Evolutionary conservation across 129 eudicot species (phyloP).

Genomic region (Apium graveolens): DNA sequence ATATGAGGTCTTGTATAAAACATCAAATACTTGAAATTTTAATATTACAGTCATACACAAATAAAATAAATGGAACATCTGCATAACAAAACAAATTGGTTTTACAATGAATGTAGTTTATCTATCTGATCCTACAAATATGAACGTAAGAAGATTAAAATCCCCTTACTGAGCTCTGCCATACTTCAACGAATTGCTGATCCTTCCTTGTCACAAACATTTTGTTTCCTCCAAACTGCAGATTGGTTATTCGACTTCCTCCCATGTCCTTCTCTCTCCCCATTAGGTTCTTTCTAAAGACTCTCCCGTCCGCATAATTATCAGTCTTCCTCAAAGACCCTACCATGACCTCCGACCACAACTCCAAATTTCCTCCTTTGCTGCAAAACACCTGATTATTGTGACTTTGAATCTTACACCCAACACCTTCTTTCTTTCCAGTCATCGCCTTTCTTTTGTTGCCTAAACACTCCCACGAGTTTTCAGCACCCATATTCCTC

Average conservation of each 20-base stretch:
- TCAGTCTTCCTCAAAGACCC: conserved; percentile 27
- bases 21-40: not conserved
- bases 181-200: conserved; percentile 81
- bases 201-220: conserved; percentile 89
- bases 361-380: conserved; percentile 69
- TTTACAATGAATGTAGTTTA: not conserved
- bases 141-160: conserved; percentile 15
- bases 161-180: conserved; percentile 72
- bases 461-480: conserved; percentile 73
- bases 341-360: conserved; percentile 81
- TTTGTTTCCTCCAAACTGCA: conserved; percentile 89
- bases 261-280: conserved; percentile 72
- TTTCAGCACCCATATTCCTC: conserved; percentile 41
- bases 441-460: conserved; percentile 42
- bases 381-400: conserved; percentile 78
- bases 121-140: not conserved
- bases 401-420: conserved; percentile 60
- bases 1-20: not conserved
- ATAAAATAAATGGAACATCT: not conserved
- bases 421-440: conserved; percentile 81
- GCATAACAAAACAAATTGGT: conserved; percentile 1
- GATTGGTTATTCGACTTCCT: conserved; percentile 48
- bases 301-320: conserved; percentile 33
- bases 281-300: conserved; percentile 60
- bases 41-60: conserved; percentile 1